phyloP scores from a whole-genome alignment of 805 yeast genomes.

The Wickerhamiella sergipiensis region DNA sequence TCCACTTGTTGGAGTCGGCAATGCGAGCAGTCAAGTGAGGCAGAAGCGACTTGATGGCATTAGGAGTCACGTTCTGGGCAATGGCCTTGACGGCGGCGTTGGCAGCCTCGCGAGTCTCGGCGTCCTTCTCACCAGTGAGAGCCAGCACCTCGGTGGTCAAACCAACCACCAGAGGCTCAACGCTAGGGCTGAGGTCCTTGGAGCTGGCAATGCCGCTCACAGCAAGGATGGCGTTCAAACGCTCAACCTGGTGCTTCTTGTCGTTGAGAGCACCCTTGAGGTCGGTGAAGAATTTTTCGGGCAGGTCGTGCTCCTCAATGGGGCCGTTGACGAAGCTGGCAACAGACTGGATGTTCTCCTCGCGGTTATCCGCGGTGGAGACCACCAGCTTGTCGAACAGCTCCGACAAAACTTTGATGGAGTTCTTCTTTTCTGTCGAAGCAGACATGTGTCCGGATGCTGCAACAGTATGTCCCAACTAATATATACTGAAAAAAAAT shows the following conservation, averaged over 20 bases:
- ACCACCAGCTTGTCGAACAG: constrained; percentile 84
- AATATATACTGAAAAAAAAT: constrained; percentile 5
- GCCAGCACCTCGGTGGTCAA: constrained; percentile 56
- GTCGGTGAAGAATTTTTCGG: constrained; percentile 70
- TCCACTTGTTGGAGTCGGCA: constrained; percentile 72
- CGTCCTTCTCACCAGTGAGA: constrained; percentile 85
- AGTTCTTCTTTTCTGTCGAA: constrained; percentile 21
- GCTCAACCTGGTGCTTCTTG: constrained; percentile 57
- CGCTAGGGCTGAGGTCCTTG: constrained; percentile 70
- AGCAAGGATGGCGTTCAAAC: constrained; percentile 74
- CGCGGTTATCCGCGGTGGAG: constrained; percentile 69
- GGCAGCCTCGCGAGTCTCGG: constrained; percentile 61
- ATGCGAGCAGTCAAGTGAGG: constrained; percentile 66
- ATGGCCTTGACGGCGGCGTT: constrained; percentile 62
- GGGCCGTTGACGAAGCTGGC: constrained; percentile 91
- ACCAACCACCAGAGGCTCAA: constrained; percentile 87
- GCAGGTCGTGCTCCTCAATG: constrained; percentile 97
- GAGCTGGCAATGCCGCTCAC: constrained; percentile 68
- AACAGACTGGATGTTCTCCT: constrained; percentile 75
- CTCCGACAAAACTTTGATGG: constrained; percentile 69
- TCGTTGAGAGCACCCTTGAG: constrained; percentile 61
- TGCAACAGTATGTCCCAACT: constrained; percentile 3
- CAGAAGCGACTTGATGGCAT: constrained; percentile 78
- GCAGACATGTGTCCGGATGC: constrained; percentile 13
- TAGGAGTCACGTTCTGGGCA: constrained; percentile 76